These are phyloP conservation scores for Alternaria metachromatica DNA, from an alignment of 2,329 filamentous ascomycete species.

Conservation along the genomic window DNA sequence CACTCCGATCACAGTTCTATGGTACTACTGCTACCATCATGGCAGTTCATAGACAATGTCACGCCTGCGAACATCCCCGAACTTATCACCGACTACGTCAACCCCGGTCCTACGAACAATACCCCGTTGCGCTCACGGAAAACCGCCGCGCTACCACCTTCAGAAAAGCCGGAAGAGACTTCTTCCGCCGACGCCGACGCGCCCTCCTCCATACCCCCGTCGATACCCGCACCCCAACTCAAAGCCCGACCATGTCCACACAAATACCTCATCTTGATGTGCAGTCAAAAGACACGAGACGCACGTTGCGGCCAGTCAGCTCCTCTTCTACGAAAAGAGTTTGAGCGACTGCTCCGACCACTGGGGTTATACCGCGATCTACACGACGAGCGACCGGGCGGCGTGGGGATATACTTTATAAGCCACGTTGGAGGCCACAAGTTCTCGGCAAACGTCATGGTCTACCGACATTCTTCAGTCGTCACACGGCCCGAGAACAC, in stretches of 20 bases:
- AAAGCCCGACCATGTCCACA: slow-evolving; percentile 76
- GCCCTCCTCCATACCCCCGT: slow-evolving; percentile 30
- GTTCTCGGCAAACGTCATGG: slow-evolving; percentile 91
- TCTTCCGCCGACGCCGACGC: slow-evolving; percentile 18
- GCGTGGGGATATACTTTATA: slow-evolving; percentile 95
- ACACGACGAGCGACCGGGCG: slow-evolving; percentile 86
- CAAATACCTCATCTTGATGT: slow-evolving; percentile 86
- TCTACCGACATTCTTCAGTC: slow-evolving; percentile 70
- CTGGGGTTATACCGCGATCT: slow-evolving; percentile 85
- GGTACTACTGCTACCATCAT: slow-evolving; percentile 83
- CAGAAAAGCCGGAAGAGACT: slow-evolving; percentile 22
- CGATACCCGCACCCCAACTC: slow-evolving; percentile 49
- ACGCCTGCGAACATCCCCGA: slow-evolving; percentile 75
- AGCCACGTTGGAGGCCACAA: slow-evolving; percentile 97
- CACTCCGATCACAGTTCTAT: slow-evolving; percentile 71
- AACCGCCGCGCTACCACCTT: slow-evolving; percentile 18
- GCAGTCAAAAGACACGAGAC: slow-evolving; percentile 92
- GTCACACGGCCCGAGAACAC: slow-evolving; percentile 23
- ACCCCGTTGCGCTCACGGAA: slow-evolving; percentile 59
- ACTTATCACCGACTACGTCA: slow-evolving; percentile 74
- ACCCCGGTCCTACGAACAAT: slow-evolving; percentile 74
- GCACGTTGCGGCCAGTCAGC: slow-evolving; percentile 94
- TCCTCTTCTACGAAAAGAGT: slow-evolving; percentile 83
- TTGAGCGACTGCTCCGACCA: slow-evolving; percentile 86
- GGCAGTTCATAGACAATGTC: slow-evolving; percentile 82